These are phyloP conservation scores for Diplosphaera chodatii DNA, from an alignment of 139 green algal species.

Conservation along the genomic window DNA sequence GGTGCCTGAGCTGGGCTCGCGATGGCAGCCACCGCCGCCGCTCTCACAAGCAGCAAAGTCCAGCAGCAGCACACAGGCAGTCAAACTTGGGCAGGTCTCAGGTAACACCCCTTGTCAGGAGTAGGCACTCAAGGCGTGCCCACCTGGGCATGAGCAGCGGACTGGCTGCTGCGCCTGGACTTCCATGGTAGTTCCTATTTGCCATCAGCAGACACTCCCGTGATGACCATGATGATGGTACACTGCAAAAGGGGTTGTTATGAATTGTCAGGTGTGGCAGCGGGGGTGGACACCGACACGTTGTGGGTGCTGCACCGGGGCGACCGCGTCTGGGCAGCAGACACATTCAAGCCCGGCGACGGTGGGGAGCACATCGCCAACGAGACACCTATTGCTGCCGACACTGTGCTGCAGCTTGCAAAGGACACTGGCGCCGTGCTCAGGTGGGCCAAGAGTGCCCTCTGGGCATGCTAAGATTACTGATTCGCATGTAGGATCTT, in stretches of 20 bases:
- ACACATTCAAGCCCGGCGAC: conserved; percentile 24
- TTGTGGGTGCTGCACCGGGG: conserved; percentile 71
- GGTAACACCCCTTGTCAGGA: conserved; percentile 28
- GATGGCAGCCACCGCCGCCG: conserved; percentile 6
- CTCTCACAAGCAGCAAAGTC: neutral
- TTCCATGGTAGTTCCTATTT: too few relatives aligned
- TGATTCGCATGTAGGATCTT: too few relatives aligned
- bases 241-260: too few relatives aligned
- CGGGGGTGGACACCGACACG: conserved; percentile 24
- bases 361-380: conserved; percentile 17
- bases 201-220: too few relatives aligned
- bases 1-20: conserved; percentile 6
- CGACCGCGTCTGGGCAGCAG: conserved; percentile 36
- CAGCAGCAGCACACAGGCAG: neutral
- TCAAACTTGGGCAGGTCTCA: conserved; percentile 21
- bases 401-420: conserved; percentile 48
- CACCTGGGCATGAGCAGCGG: too few relatives aligned
- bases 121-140: too few relatives aligned
- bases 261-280: neutral
- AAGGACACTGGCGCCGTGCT: conserved; percentile 36
- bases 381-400: conserved; percentile 27
- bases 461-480: too few relatives aligned
- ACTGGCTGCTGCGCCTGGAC: too few relatives aligned
- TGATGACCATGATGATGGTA: too few relatives aligned
- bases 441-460: too few relatives aligned